Evolutionary conservation across 2,329 filamentous ascomycete genomes (phyloP).

Genomic region (Didymella pinodella): DNA sequence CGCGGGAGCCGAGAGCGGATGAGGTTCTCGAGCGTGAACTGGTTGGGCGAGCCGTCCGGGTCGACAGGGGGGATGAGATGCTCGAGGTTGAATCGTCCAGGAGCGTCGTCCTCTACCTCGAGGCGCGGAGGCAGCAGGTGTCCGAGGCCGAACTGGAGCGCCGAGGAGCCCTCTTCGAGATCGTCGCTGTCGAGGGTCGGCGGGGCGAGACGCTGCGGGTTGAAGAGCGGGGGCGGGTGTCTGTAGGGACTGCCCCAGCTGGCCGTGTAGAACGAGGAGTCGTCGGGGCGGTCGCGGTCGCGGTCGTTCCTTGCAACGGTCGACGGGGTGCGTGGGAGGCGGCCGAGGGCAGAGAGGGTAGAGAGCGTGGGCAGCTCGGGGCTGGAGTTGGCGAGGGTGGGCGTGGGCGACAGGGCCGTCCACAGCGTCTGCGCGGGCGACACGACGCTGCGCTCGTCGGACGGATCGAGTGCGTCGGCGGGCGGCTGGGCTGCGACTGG

Average conservation of each 20-base stretch:
- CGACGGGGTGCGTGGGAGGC: constrained; percentile 46
- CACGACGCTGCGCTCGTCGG: constrained; percentile 37
- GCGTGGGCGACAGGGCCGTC: constrained; percentile 51
- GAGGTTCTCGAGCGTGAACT: constrained; percentile 51
- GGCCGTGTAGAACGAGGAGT: constrained; percentile 71
- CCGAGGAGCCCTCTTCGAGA: constrained; percentile 48
- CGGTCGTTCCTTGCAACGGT: constrained; percentile 44
- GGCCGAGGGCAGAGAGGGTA: constrained; percentile 43
- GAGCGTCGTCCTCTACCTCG: constrained; percentile 43
- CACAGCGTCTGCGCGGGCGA: constrained; percentile 50
- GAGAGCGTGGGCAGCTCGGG: constrained; percentile 52
- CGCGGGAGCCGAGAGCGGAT: constrained; percentile 49
- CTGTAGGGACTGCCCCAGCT: constrained; percentile 95
- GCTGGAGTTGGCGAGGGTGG: constrained; percentile 53
- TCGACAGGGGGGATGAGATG: constrained; percentile 49
- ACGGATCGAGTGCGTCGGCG: constrained; percentile 34
- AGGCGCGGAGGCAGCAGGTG: constrained; percentile 50
- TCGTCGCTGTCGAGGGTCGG: constrained; percentile 50
- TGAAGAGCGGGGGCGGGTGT: constrained; percentile 61
- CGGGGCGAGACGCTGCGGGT: constrained; percentile 39
- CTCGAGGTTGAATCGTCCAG: constrained; percentile 49
- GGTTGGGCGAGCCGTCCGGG: constrained; percentile 44
- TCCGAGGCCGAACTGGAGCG: constrained; percentile 50
- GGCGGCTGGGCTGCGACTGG: constrained; percentile 43
- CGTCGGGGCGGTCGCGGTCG: constrained; percentile 51